Base-by-base conservation (phyloP, 345 rosid genomes). In the Diplotaxis tenuifolia region DNA sequence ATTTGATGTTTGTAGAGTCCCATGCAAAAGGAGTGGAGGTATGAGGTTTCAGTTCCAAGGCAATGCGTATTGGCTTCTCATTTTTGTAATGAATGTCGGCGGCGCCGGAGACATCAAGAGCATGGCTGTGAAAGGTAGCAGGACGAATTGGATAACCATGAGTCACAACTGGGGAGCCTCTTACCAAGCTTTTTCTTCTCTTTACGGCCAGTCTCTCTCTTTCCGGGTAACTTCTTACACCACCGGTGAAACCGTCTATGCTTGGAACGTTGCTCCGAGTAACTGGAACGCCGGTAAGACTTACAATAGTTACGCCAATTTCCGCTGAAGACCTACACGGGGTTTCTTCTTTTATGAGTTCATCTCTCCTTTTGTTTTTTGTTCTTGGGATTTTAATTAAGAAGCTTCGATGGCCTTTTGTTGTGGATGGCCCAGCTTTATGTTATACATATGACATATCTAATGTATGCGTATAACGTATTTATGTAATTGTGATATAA, bases 131-230 rank as follows among this genome's bases (percentile, higher is more conserved):
- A 90, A 86, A 76, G 97, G 98, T 36, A 87, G 85, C 82, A 78
- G 29, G 59, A 88, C 98, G 2, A 82, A 83, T 20, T 93, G 96
- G 96, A 88, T 93, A 6, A 76, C 78, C 78, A 93, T 91, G 98
- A 88, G 89, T 81, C 97, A 93, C 52, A 91, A 93, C 22, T 91
- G 97, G 96, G 94, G 98, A 34, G 98, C 97, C 12, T 85, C 97
- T 6, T 91, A 88, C 71, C 98, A 93, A 75, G 97, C 97, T 5
- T 91, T 93, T 54, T 84, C 98, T 19, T 73, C 83, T 27, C 83
- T 93, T 0, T 76, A 79, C 2, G 94, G 97, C 8, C 98, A 91
- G 75, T 34, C 96, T 34, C 77, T 91, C 12, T 93, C 98, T 65
- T 93, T 91, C 83, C 84, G 83, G 74, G 6, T 93, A 74, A 83